Evolutionary conservation across 345 rosid genomes (phyloP).

Genomic region (Eutrema japonicum): DNA sequence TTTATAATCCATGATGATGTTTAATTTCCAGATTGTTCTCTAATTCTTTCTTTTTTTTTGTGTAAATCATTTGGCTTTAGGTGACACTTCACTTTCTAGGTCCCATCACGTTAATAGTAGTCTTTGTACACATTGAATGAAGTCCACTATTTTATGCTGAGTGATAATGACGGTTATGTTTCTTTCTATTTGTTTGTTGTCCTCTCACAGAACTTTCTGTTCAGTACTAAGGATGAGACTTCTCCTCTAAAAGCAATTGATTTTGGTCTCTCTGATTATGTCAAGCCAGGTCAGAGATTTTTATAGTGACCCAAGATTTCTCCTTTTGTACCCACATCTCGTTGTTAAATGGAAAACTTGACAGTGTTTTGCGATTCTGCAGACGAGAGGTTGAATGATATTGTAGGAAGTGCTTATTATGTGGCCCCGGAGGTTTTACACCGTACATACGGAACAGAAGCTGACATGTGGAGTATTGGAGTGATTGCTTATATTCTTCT

Average conservation of each 20-base stretch:
- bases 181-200: constrained; percentile 34
- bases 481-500: constrained; percentile 94
- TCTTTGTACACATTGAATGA: constrained; percentile 32
- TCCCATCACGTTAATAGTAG: constrained; percentile 35
- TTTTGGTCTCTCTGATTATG: constrained; percentile 97
- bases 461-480: constrained; percentile 99
- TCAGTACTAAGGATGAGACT: constrained; percentile 68
- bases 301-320: background rate
- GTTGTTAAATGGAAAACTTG: constrained; percentile 27
- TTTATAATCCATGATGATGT: constrained; percentile 35
- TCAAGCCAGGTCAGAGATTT: constrained; percentile 81
- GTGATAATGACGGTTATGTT: constrained; percentile 34
- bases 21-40: constrained; percentile 11
- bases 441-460: constrained; percentile 94
- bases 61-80: constrained; percentile 22
- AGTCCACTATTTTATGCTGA: constrained; percentile 30
- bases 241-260: constrained; percentile 91
- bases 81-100: constrained; percentile 45
- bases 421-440: constrained; percentile 98
- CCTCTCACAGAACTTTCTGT: constrained; percentile 84
- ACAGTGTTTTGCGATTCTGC: constrained; percentile 36
- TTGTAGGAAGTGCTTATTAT: constrained; percentile 97
- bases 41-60: constrained; percentile 13
- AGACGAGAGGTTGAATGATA: constrained; percentile 97
- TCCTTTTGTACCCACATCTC: constrained; percentile 5